Conservation (phyloP, 768 basidiomycete species). For the Trametes elegans region DNA sequence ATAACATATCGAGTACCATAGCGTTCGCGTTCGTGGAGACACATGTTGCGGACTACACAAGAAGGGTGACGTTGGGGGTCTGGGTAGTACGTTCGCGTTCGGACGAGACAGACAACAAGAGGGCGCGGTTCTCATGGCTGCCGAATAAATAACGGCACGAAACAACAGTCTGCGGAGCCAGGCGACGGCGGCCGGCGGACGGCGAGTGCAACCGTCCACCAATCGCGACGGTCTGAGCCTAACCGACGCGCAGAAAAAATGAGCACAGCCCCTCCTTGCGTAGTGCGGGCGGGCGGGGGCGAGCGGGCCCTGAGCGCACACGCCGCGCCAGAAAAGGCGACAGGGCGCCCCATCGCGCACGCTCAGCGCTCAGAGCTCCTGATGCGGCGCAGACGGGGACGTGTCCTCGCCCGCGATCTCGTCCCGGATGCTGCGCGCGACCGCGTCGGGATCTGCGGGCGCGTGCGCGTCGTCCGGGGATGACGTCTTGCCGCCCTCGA, state of each 20-base stretch:
- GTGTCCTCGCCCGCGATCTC: conserved; percentile 22
- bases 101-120: background rate
- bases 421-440: conserved; percentile 23
- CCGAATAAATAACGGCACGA: conserved; percentile 12
- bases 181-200: too few relatives aligned
- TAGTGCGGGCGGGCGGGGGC: too few relatives aligned
- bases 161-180: too few relatives aligned
- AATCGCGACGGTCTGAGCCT: background rate
- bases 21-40: too few relatives aligned
- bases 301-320: background rate
- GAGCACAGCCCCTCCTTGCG: background rate
- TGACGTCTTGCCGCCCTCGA: conserved; percentile 24
- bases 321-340: background rate
- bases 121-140: background rate
- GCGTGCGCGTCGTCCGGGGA: conserved; percentile 15
- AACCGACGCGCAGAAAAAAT: background rate
- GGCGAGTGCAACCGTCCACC: too few relatives aligned
- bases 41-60: background rate
- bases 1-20: conserved; percentile 19
- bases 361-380: conserved; percentile 24
- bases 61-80: background rate
- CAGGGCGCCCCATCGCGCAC: background rate
- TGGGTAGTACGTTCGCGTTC: too few relatives aligned
- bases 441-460: conserved; percentile 19
- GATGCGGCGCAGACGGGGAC: conserved; percentile 15